phyloP scores from a whole-genome alignment of 352 stramenopile species.

The Phytophthora nicotianae region DNA sequence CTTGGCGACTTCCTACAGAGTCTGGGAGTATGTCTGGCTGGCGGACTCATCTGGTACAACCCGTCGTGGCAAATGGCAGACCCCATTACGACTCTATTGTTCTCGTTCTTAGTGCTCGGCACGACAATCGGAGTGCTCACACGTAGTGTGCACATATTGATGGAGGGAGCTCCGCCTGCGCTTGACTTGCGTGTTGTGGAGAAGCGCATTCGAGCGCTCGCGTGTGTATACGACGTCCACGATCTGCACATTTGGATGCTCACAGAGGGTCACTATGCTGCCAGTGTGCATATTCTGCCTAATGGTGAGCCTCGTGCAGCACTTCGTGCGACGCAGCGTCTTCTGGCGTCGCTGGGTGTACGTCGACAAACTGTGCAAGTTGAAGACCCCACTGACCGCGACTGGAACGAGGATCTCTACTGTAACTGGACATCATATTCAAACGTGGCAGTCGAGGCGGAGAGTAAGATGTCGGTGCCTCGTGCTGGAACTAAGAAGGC shows the following conservation, averaged over 20 bases:
- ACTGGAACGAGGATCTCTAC: conserved; percentile 73
- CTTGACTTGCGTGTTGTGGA: conserved; percentile 63
- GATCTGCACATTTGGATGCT: conserved; percentile 98
- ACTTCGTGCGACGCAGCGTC: conserved; percentile 57
- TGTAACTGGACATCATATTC: conserved; percentile 59
- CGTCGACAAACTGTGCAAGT: conserved; percentile 74
- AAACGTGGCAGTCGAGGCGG: conserved; percentile 32
- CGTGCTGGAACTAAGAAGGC: conserved; percentile 58
- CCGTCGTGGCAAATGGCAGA: conserved; percentile 95
- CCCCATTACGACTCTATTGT: conserved; percentile 97
- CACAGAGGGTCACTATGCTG: conserved; percentile 84
- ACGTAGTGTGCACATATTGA: conserved; percentile 92
- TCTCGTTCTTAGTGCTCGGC: conserved; percentile 94
- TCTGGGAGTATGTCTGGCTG: conserved; percentile 96
- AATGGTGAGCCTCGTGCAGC: conserved; percentile 59
- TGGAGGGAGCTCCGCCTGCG: conserved; percentile 92
- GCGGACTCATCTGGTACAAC: conserved; percentile 96
- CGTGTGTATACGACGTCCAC: conserved; percentile 94
- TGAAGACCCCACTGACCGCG: conserved; percentile 53
- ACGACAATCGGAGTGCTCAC: conserved; percentile 94
- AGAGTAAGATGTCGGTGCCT: conserved; percentile 80
- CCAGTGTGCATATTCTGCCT: conserved; percentile 92
- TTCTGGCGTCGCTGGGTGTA: conserved; percentile 61
- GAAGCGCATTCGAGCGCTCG: conserved; percentile 61
- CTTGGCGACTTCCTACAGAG: conserved; percentile 97